Conservation (phyloP, 2,329 filamentous ascomycete species). For the Zasmidium cellare region DNA sequence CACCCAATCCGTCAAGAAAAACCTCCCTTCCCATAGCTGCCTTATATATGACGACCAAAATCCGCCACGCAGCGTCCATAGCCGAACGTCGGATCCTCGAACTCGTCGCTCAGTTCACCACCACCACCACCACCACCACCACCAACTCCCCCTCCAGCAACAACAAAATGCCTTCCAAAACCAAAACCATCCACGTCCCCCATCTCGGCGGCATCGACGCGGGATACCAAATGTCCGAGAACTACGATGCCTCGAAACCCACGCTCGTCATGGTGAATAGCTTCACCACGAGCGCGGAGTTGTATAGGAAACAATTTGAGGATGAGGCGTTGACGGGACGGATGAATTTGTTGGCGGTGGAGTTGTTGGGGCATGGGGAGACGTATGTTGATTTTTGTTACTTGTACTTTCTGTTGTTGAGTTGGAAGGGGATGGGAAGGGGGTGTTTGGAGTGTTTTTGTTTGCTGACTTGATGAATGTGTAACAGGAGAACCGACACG, state of each 20-base stretch:
- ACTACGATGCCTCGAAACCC: conserved; percentile 44
- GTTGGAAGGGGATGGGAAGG: too few relatives aligned
- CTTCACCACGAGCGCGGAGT: conserved; percentile 51
- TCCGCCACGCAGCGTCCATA: not conserved
- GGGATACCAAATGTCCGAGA: conserved; percentile 46
- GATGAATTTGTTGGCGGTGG: conserved; percentile 56
- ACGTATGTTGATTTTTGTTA: too few relatives aligned
- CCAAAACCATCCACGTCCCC: conserved; percentile 45
- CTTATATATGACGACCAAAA: not conserved
- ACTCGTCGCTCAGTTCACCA: not conserved
- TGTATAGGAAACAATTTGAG: conserved; percentile 36
- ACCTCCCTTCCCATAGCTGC: too few relatives aligned
- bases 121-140: not conserved
- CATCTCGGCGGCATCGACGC: conserved; percentile 53
- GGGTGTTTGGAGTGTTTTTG: too few relatives aligned
- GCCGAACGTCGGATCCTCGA: not conserved
- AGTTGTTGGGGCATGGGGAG: conserved; percentile 54
- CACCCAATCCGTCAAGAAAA: too few relatives aligned
- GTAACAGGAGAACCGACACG: conserved; percentile 33
- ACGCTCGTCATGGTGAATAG: conserved; percentile 54
- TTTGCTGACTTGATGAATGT: not conserved
- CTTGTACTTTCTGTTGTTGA: too few relatives aligned
- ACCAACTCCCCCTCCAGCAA: not conserved
- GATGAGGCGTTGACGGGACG: conserved; percentile 32
- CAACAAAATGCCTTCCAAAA: conserved; percentile 32